Evolutionary conservation across 768 basidiomycete species (phyloP), one percentile per base, ranked within the genome.

Genomic region (Russula abietina): DNA sequence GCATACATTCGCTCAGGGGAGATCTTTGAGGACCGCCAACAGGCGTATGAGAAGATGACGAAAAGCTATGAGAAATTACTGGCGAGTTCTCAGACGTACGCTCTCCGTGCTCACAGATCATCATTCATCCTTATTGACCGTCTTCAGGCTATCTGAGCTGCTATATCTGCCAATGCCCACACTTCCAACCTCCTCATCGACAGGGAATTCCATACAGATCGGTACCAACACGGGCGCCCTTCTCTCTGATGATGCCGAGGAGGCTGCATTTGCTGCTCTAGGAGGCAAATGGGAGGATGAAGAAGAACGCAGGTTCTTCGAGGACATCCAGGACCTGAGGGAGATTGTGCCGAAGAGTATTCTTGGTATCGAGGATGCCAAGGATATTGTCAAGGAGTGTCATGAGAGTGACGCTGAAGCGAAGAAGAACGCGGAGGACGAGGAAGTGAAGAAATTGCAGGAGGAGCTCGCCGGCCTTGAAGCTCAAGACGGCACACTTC

Each of bases 1-100:
- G 97, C 97, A 61, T 99, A 99, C 72, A 98, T 99, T 68, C 92
- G 95, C 36, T 98, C 95, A 3, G 97, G 97, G 30, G 96, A 99
- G 75, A 98, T 99, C 65, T 99, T 99, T 68, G 97, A 99, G 71
- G 97, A 99, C 73, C 85, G 97, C 38, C 96, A 98, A 73, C 95
- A 98, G 74, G 93, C 91, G 11, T 99, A 99, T 72, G 97, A 99
- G 78, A 94, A 93, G 76, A 97, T 98, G 91, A 94, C 93, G 43
- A 93, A 91, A 74, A 82, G 86, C 50, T 98, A 98, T 69, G 97
- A 99, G 75, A 93, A 95, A 63, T 76, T 98, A 26, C 82, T 94
- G 53, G 78, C 87, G 17, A 93, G 86, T 69, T 95, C 94, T 61
- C 92, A 97, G 75, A 86, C 84, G 91, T 95, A 68, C 69, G 85